These are phyloP conservation scores for Barnettozyma sucrosica DNA, from an alignment of 805 yeast genomes.

Conservation along the genomic window DNA sequence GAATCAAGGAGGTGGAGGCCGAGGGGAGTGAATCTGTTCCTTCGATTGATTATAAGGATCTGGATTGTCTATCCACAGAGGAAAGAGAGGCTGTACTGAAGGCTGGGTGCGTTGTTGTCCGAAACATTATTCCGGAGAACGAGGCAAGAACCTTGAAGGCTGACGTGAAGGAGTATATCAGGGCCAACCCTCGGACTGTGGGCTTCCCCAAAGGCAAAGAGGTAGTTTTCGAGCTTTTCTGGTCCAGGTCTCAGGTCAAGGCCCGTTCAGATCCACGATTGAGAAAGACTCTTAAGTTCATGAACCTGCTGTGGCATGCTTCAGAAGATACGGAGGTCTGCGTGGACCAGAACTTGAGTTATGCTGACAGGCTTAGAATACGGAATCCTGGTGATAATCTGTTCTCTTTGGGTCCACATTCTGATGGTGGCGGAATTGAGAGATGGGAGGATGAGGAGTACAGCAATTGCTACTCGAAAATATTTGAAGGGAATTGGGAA, in stretches of 20 bases:
- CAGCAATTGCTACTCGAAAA: slow-evolving; percentile 30
- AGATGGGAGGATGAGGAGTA: slow-evolving; percentile 41
- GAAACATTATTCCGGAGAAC: slow-evolving; percentile 26
- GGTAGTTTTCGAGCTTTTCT: slow-evolving; percentile 30
- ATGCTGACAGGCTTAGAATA: slow-evolving; percentile 39
- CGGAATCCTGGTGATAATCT: slow-evolving; percentile 33
- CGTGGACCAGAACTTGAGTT: slow-evolving; percentile 29
- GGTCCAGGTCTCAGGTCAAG: slow-evolving; percentile 34
- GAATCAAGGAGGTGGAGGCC: not conserved
- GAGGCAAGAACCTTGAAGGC: slow-evolving; percentile 23
- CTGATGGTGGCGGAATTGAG: slow-evolving; percentile 39
- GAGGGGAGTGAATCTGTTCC: not conserved
- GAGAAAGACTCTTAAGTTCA: slow-evolving; percentile 24
- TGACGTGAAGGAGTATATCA: slow-evolving; percentile 24
- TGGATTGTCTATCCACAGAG: not conserved
- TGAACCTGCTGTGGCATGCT: slow-evolving; percentile 27
- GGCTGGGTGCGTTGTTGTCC: slow-evolving; percentile 29
- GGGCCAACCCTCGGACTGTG: slow-evolving; percentile 26
- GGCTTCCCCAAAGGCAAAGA: slow-evolving; percentile 26
- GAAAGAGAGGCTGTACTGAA: slow-evolving; percentile 1
- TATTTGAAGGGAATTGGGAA: slow-evolving; percentile 38
- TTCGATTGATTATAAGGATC: not conserved
- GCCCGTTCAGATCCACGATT: slow-evolving; percentile 36
- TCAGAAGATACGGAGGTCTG: slow-evolving; percentile 28
- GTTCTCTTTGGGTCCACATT: slow-evolving; percentile 32